Percentiles rank a stretch among this genome's conserved stretches.
These are phyloP conservation scores for Lanmaoa pseudosensibilis DNA, from an alignment of 768 basidiomycete genomes.

Conservation along the genomic window DNA sequence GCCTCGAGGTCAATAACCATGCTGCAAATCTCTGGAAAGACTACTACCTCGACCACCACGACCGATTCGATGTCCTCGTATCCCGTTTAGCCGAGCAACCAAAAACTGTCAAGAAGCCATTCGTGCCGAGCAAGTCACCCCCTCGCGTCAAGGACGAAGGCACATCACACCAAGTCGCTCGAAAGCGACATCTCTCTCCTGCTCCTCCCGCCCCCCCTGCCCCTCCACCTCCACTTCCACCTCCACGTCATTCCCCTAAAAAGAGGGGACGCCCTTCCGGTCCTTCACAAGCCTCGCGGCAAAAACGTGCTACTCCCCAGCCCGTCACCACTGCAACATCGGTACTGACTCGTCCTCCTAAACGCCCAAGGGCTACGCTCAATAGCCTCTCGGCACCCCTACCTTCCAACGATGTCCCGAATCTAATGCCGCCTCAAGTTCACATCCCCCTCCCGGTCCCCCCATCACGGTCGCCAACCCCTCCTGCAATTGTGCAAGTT, in stretches of 20 bases:
- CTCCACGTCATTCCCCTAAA: constrained; percentile 30
- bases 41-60: constrained; percentile 71
- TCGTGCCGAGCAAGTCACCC: constrained; percentile 12
- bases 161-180: constrained; percentile 31
- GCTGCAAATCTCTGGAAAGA: constrained; percentile 73
- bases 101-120: constrained; percentile 34
- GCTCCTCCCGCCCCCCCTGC: not conserved
- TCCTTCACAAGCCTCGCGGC: constrained; percentile 26
- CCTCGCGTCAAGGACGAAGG: constrained; percentile 9
- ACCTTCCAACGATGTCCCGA: constrained; percentile 37
- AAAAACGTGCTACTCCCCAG: constrained; percentile 23
- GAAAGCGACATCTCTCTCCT: constrained; percentile 37
- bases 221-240: constrained; percentile 1
- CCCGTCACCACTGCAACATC: constrained; percentile 21
- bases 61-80: constrained; percentile 50
- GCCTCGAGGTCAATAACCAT: constrained; percentile 42
- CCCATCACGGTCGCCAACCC: constrained; percentile 68
- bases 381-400: constrained; percentile 58
- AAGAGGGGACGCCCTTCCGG: constrained; percentile 23
- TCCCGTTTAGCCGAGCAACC: constrained; percentile 25
- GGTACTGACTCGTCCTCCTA: constrained; percentile 26
- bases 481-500: constrained; percentile 51
- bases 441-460: constrained; percentile 59
- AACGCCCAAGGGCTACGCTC: constrained; percentile 44
- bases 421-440: constrained; percentile 60